These are phyloP conservation scores for Moniliella sp. DNA, from an alignment of 1,284 basidiomycete species.

Conservation along the genomic window DNA sequence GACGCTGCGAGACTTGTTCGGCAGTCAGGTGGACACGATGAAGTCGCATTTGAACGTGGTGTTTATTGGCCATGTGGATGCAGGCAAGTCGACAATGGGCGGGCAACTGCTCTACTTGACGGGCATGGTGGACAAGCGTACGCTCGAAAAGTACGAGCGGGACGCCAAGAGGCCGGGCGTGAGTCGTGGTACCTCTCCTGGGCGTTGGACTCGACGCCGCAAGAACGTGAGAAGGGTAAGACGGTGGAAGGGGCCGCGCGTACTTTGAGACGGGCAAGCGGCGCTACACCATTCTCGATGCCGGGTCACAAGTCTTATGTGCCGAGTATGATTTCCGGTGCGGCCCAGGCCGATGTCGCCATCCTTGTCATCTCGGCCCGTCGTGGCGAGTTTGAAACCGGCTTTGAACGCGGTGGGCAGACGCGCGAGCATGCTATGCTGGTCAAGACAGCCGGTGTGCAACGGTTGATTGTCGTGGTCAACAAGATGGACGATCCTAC, in stretches of 20 bases:
- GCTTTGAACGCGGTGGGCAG: slow-evolving; percentile 31
- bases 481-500: slow-evolving; percentile 34
- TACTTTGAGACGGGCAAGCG: slow-evolving; percentile 33
- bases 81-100: slow-evolving; percentile 33
- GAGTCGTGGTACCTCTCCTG: slow-evolving; percentile 33
- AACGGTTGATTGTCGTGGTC: slow-evolving; percentile 28
- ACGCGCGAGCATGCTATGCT: slow-evolving; percentile 32
- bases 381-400: slow-evolving; percentile 31
- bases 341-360: slow-evolving; percentile 30
- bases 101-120: slow-evolving; percentile 29
- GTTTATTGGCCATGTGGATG: slow-evolving; percentile 33
- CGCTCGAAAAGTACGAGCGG: slow-evolving; percentile 31
- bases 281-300: slow-evolving; percentile 30
- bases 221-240: slow-evolving; percentile 33
- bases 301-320: slow-evolving; percentile 33
- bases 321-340: slow-evolving; percentile 32
- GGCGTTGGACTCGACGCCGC: slow-evolving; percentile 31
- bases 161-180: slow-evolving; percentile 30
- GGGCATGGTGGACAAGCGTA: slow-evolving; percentile 34
- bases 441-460: slow-evolving; percentile 33
- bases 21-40: slow-evolving; percentile 20
- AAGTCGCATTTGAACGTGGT: slow-evolving; percentile 33
- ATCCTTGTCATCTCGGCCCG: slow-evolving; percentile 32
- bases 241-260: slow-evolving; percentile 32
- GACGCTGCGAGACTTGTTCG: slow-evolving; percentile 31